These are phyloP conservation scores for Hibiscus syriacus DNA, from an alignment of 345 rosid genomes.

Conservation along the genomic window DNA sequence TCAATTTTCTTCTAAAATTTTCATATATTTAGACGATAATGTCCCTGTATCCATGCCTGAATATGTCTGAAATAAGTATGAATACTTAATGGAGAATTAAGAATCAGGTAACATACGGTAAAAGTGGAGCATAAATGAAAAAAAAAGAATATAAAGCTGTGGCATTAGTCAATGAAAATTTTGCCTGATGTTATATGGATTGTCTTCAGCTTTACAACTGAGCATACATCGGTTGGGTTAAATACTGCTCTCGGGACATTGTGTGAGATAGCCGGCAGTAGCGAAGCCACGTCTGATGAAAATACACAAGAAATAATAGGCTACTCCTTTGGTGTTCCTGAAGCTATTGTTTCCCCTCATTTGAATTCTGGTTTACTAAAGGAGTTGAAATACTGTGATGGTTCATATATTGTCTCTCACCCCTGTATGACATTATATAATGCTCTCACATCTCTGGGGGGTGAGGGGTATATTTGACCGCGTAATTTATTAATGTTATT, in stretches of 20 bases:
- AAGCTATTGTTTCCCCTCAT: constrained; percentile 40
- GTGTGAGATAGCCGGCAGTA: constrained; percentile 20
- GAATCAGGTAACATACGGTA: no score
- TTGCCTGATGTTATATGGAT: constrained; percentile 2
- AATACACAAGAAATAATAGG: constrained; percentile 11
- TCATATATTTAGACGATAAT: no score
- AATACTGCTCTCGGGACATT: constrained; percentile 50
- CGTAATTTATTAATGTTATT: no score
- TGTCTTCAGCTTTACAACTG: constrained; percentile 61
- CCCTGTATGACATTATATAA: constrained; percentile 34
- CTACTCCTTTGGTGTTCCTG: constrained; percentile 35
- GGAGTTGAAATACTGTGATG: constrained; percentile 53
- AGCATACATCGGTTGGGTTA: constrained; percentile 58
- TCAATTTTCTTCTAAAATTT: no score
- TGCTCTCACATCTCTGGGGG: neutral
- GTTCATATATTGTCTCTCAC: constrained; percentile 55
- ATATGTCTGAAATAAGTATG: no score
- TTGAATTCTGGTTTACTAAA: constrained; percentile 50
- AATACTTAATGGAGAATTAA: no score
- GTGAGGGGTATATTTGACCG: no score
- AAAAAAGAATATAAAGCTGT: no score
- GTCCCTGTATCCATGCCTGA: no score
- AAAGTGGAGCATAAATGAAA: no score
- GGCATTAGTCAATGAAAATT: no score
- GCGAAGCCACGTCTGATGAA: constrained; percentile 20